Percentiles rank a stretch among this genome's conserved stretches.
These are phyloP conservation scores for Acorus gramineus DNA, from an alignment of 106 monocot genomes.

Conservation along the genomic window DNA sequence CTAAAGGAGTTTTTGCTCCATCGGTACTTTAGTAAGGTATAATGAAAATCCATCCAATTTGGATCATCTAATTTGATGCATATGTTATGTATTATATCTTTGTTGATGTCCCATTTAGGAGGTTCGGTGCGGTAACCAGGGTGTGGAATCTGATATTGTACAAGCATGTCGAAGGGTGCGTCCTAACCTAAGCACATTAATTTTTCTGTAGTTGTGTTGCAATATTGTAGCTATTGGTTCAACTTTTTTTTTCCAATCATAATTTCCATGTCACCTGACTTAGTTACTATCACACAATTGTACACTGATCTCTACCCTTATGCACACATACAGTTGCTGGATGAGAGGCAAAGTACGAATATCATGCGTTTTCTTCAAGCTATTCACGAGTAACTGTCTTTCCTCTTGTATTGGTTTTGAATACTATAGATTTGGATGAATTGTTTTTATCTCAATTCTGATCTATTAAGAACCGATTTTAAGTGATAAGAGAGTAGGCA, in stretches of 20 bases:
- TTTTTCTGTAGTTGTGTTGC: too few relatives aligned
- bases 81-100: neutral
- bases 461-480: too few relatives aligned
- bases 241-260: too few relatives aligned
- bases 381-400: slow-evolving; percentile 38
- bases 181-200: neutral
- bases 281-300: too few relatives aligned
- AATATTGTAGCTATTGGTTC: too few relatives aligned
- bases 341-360: slow-evolving; percentile 47
- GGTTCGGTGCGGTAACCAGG: slow-evolving; percentile 34
- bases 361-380: slow-evolving; percentile 55
- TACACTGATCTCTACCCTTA: neutral
- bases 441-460: too few relatives aligned
- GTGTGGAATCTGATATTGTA: slow-evolving; percentile 56
- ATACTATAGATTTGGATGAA: too few relatives aligned
- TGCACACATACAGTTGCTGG: slow-evolving; percentile 33
- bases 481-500: too few relatives aligned
- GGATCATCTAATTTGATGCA: neutral
- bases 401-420: too few relatives aligned
- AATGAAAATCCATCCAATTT: neutral
- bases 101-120: slow-evolving; percentile 20
- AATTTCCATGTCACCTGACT: too few relatives aligned
- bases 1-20: slow-evolving; percentile 57
- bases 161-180: slow-evolving; percentile 72
- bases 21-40: slow-evolving; percentile 79